Evolutionary conservation across 495 filamentous ascomycete genomes (phyloP).

Genomic region (Aspergillus sclerotiicarbonarius): DNA sequence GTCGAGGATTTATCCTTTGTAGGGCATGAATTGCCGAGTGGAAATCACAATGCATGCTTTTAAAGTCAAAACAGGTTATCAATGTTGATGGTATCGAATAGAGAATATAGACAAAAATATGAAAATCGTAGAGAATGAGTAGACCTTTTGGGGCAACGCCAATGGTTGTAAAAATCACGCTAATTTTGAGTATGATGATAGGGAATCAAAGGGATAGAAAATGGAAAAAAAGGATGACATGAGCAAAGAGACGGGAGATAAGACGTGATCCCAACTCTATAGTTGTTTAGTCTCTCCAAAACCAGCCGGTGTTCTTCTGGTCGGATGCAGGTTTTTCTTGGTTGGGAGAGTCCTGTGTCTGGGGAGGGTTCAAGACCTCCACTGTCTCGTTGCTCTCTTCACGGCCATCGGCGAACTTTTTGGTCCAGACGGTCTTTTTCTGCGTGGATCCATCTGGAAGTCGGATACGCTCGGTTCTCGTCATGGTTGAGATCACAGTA

Average conservation of each 20-base stretch:
- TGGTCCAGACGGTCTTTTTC: conserved; percentile 59
- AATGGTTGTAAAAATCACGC: conserved; percentile 4
- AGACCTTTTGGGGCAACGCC: conserved; percentile 5
- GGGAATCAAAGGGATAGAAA: neutral
- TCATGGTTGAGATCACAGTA: conserved; percentile 55
- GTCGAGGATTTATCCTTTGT: no score
- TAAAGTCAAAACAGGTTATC: no score
- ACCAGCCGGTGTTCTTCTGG: conserved; percentile 38
- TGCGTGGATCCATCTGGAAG: conserved; percentile 60
- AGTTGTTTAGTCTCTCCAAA: conserved; percentile 35
- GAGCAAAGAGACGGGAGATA: neutral
- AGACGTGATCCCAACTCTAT: neutral
- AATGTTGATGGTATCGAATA: no score
- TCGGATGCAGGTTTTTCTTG: conserved; percentile 13
- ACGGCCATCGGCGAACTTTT: conserved; percentile 61
- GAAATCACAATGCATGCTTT: no score
- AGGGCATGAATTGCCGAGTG: no score
- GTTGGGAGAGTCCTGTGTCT: conserved; percentile 13
- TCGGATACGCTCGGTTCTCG: conserved; percentile 52
- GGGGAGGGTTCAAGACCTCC: conserved; percentile 30
- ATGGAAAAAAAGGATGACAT: no score
- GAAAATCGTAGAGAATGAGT: no score
- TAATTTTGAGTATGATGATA: neutral
- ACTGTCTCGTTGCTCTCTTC: conserved; percentile 55
- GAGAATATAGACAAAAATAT: no score